Conservation (phyloP, 352 stramenopile genomes). For the Pythium aquatile region DNA sequence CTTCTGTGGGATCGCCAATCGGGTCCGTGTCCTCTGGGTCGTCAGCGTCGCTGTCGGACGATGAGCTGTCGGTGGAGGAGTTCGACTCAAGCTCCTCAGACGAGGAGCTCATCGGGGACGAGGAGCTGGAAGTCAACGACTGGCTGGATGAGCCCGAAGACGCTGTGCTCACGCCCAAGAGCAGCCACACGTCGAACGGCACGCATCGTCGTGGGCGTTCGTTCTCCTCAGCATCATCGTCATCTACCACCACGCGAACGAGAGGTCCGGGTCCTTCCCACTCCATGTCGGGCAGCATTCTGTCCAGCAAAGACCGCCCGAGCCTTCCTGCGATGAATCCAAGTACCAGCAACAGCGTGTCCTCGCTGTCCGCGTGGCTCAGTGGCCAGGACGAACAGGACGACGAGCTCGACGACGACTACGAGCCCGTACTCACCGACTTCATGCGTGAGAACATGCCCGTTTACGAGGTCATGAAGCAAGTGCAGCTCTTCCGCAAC, state of each 20-base stretch:
- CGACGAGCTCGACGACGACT: conserved; percentile 59
- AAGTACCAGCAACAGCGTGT: conserved; percentile 42
- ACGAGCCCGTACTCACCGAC: conserved; percentile 61
- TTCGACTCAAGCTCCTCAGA: conserved; percentile 21
- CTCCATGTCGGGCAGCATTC: conserved; percentile 33
- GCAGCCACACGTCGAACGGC: conserved; percentile 49
- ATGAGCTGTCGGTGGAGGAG: conserved; percentile 23
- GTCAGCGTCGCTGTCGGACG: conserved; percentile 19
- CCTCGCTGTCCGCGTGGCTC: conserved; percentile 61
- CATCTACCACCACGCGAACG: conserved; percentile 25
- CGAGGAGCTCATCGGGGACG: conserved; percentile 39
- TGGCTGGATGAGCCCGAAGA: conserved; percentile 77
- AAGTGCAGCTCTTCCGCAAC: conserved; percentile 87
- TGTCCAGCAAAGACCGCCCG: conserved; percentile 17
- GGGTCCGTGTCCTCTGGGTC: conserved; percentile 7
- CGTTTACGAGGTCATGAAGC: conserved; percentile 86
- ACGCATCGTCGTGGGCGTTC: conserved; percentile 32
- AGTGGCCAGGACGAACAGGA: conserved; percentile 64
- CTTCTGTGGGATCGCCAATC: neutral
- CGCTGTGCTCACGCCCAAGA: conserved; percentile 50
- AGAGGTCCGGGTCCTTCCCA: conserved; percentile 12
- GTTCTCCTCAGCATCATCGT: conserved; percentile 57
- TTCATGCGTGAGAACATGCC: conserved; percentile 85
- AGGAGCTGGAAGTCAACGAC: conserved; percentile 65
- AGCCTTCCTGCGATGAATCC: conserved; percentile 34